Evolutionary conservation across 768 basidiomycete genomes (phyloP), one percentile per base, ranked within the genome.

Genomic region (Clitopilus hobsonii): DNA sequence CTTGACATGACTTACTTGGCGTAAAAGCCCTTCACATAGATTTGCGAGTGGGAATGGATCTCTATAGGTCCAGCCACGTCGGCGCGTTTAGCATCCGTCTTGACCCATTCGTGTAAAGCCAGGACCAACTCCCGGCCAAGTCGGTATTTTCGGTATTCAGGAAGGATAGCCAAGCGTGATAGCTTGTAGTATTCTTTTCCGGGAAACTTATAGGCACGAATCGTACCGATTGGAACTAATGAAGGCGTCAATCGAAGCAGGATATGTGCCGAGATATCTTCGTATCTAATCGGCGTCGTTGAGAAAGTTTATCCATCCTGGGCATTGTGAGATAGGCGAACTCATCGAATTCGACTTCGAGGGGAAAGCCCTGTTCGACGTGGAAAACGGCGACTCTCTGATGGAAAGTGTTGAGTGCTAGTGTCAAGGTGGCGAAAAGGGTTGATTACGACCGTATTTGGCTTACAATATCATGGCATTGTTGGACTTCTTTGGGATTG

Each of bases 261-360:
- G 61, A 91, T 81, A 69, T 93, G 91, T 23, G 80, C 81, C 23
- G 88, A 79, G 38, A 66, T 71, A 56, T 79, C 76, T 69, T 91
- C 89, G 56, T 75, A 70, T 32, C 88, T 92, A 66, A 48, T 8
- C 41, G n/a, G n/a, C 11, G 41, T 18, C 22, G 18, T 45, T 45
- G 49, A 27, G 26, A 24, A 27, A 2, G 3, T 7, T 18, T 7
- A 5, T 27, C 25, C 23, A 27, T 50, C 26, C 20, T 30, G 49
- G 26, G 49, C 7, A 27, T 16, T 27, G 49, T 27, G 27, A 27
- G 14, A 32, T 29, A n/a, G 13, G 70, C 72, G 69, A 71, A 88
- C 90, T 81, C 77, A 69, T 94, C 91, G 60, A 87, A 74, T 69
- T 94, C 91, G 6, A 74, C 76, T 50, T 91, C 88, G 20, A 88